phyloP scores from a whole-genome alignment of 2,329 filamentous ascomycete species.

The Xylaria sp. region DNA sequence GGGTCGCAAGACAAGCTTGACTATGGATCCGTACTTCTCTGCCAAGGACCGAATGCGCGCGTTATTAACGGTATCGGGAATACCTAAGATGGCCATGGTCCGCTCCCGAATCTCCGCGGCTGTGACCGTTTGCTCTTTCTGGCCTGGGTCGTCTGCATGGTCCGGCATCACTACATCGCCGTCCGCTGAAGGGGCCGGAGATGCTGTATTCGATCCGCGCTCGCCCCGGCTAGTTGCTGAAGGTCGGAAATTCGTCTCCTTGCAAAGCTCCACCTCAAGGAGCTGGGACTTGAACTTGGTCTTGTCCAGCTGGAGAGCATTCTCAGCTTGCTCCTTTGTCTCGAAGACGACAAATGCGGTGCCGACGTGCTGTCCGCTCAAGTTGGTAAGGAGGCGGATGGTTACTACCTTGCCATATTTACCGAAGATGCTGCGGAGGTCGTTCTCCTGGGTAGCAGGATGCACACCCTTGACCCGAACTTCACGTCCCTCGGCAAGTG shows the following conservation, averaged over 20 bases:
- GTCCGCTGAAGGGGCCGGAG: conserved; percentile 51
- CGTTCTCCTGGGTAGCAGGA: conserved; percentile 69
- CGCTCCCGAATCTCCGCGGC: conserved; percentile 67
- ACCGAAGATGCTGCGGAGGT: conserved; percentile 76
- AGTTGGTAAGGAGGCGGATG: conserved; percentile 75
- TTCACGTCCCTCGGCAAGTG: conserved; percentile 87
- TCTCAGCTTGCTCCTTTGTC: conserved; percentile 73
- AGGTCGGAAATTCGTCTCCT: conserved; percentile 65
- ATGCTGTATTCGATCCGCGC: conserved; percentile 50
- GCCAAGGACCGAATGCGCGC: conserved; percentile 79
- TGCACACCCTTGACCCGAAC: conserved; percentile 80
- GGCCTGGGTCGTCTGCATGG: conserved; percentile 34
- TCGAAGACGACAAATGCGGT: conserved; percentile 83
- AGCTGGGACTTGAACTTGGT: conserved; percentile 74
- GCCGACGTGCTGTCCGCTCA: conserved; percentile 76
- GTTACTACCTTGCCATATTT: conserved; percentile 80
- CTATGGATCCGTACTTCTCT: conserved; percentile 74
- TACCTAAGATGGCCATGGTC: conserved; percentile 82
- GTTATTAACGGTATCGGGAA: conserved; percentile 94
- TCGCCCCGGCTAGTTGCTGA: conserved; percentile 58
- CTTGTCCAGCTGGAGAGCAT: conserved; percentile 75
- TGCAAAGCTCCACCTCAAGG: conserved; percentile 72
- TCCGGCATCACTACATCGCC: conserved; percentile 55
- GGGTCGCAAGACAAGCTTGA: conserved; percentile 81
- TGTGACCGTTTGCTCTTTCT: conserved; percentile 51